A percentile compares a stretch with the other conserved stretches of the same genome.
phyloP scores from a whole-genome alignment of 495 filamentous ascomycete genomes.

The Daldinia caldariorum region DNA sequence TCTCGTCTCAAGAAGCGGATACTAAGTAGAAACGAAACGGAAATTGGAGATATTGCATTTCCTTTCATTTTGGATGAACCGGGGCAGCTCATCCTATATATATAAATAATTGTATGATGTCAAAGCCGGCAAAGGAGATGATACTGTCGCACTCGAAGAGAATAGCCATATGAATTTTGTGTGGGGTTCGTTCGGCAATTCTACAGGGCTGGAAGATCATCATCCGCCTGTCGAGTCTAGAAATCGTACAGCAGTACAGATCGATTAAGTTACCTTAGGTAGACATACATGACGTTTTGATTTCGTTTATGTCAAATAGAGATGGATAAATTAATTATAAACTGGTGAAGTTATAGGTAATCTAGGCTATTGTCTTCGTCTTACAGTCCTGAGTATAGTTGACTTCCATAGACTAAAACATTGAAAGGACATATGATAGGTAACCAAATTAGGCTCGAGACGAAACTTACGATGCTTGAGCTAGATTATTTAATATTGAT shows the following conservation, averaged over 20 bases:
- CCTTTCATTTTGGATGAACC: slow-evolving; percentile 26
- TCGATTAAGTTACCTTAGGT: no score
- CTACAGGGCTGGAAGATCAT: slow-evolving; percentile 42
- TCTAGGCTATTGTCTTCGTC: no score
- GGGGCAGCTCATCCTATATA: slow-evolving; percentile 31
- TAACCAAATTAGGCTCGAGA: no score
- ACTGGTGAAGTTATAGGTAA: no score
- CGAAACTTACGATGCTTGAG: no score
- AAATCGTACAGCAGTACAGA: slow-evolving; percentile 15
- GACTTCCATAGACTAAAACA: no score
- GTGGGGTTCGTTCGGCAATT: slow-evolving; percentile 48
- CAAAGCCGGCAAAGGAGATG: slow-evolving; percentile 38
- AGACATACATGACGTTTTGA: no score
- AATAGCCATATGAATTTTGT: slow-evolving; percentile 49
- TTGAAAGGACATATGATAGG: no score
- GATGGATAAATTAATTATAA: no score
- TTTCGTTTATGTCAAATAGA: no score
- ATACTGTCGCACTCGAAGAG: slow-evolving; percentile 44
- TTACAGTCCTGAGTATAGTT: no score
- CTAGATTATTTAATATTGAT: no score
- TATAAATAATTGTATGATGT: slow-evolving; percentile 34
- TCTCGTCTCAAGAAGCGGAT: slow-evolving; percentile 8
- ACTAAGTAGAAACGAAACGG: slow-evolving; percentile 4
- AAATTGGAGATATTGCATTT: slow-evolving; percentile 5
- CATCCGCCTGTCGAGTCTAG: slow-evolving; percentile 41